These are phyloP conservation scores for Selenicereus undatus DNA, from an alignment of 148 eudicot species.

Conservation along the genomic window DNA sequence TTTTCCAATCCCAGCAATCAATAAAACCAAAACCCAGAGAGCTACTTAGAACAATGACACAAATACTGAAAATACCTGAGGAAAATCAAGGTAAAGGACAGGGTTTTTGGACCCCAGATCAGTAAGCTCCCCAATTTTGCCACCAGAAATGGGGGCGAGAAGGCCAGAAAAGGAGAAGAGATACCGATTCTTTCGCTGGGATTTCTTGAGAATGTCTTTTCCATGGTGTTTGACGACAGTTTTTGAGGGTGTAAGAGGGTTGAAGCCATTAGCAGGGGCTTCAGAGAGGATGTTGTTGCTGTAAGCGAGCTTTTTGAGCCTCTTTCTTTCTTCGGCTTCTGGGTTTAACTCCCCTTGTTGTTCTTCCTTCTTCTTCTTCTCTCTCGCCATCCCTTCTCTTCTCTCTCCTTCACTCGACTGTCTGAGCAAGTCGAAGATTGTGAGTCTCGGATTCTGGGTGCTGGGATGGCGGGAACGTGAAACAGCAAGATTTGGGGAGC, in stretches of 20 bases:
- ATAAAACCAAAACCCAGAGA: constrained; percentile 9
- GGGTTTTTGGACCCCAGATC: constrained; percentile 86
- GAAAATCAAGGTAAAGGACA: constrained; percentile 67
- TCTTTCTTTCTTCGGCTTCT: constrained; percentile 51
- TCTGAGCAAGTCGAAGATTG: background rate
- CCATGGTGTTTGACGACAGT: constrained; percentile 69
- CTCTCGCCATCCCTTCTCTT: constrained; percentile 25
- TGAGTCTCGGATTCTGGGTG: background rate
- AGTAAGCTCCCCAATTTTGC: constrained; percentile 80
- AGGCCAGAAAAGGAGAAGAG: constrained; percentile 83
- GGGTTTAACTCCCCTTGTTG: constrained; percentile 41
- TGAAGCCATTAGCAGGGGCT: constrained; percentile 35
- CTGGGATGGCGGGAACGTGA: background rate
- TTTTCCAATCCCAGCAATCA: background rate
- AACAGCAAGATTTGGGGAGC: background rate
- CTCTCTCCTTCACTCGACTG: constrained; percentile 5
- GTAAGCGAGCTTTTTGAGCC: constrained; percentile 53
- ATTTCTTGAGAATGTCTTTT: constrained; percentile 62
- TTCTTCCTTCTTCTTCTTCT: constrained; percentile 23
- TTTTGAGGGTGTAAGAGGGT: constrained; percentile 54
- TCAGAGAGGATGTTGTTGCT: constrained; percentile 39
- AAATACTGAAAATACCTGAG: constrained; percentile 41
- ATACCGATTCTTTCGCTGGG: constrained; percentile 71
- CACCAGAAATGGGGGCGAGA: constrained; percentile 68
- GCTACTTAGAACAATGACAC: background rate